A percentile compares a stretch with the other conserved stretches of the same genome.
Evolutionary conservation across 208 protist genomes (phyloP).

Genomic region (Phytomonas francai): DNA sequence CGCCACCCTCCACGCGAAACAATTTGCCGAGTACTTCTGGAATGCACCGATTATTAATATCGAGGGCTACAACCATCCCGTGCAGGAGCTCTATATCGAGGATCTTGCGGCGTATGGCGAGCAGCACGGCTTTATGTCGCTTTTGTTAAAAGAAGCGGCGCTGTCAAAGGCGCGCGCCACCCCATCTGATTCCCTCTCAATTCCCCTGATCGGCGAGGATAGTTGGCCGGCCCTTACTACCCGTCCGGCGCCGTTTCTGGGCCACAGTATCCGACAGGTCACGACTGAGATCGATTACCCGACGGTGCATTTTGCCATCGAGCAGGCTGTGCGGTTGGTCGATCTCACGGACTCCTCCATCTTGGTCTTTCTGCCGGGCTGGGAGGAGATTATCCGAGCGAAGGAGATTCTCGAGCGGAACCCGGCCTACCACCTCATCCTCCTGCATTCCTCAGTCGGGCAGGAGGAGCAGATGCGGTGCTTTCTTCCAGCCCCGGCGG

Average conservation of each 20-base stretch:
- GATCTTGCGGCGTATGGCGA: slow-evolving; percentile 55
- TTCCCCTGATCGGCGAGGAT: neutral
- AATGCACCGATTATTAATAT: slow-evolving; percentile 78
- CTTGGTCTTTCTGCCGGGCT: slow-evolving; percentile 91
- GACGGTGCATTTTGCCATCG: slow-evolving; percentile 75
- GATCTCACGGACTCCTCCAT: slow-evolving; percentile 67
- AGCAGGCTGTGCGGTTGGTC: slow-evolving; percentile 66
- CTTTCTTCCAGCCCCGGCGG: slow-evolving; percentile 91
- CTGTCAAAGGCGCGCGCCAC: neutral
- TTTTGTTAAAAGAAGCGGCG: slow-evolving; percentile 60
- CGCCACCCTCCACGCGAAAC: slow-evolving; percentile 86
- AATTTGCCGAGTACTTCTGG: slow-evolving; percentile 82
- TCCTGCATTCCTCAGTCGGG: slow-evolving; percentile 90
- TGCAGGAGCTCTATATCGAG: slow-evolving; percentile 81
- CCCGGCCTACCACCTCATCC: slow-evolving; percentile 59
- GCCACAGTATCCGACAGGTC: neutral
- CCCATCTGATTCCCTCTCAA: slow-evolving; percentile 5
- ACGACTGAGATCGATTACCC: slow-evolving; percentile 67
- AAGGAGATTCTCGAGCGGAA: slow-evolving; percentile 74
- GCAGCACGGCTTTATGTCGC: slow-evolving; percentile 68
- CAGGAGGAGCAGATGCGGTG: slow-evolving; percentile 95
- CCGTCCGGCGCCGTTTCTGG: neutral
- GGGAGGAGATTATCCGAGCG: slow-evolving; percentile 84
- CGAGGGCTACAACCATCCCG: slow-evolving; percentile 74
- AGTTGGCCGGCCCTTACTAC: neutral